Evolutionary conservation across 495 filamentous ascomycete genomes (phyloP).

Genomic region (Aspergillus ellipticus): DNA sequence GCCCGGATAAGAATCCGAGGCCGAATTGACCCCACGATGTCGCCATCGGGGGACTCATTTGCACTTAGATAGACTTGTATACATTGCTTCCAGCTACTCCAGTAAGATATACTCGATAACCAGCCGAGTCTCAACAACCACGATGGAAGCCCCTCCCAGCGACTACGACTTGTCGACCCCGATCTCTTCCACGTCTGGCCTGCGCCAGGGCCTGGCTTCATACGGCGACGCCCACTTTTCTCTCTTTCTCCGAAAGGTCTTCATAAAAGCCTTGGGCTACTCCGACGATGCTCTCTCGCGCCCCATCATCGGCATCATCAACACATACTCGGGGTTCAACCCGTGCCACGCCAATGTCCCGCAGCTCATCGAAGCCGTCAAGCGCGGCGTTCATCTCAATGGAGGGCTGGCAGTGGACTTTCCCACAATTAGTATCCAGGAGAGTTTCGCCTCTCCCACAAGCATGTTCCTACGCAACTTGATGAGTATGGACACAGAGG

Average conservation of each 20-base stretch:
- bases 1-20: slow-evolving; percentile 14
- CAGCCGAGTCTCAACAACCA: background rate
- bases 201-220: slow-evolving; percentile 59
- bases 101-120: background rate
- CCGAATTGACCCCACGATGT: background rate
- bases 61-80: too few relatives aligned
- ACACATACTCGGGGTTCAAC: slow-evolving; percentile 64
- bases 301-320: slow-evolving; percentile 63
- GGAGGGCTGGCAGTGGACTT: slow-evolving; percentile 63
- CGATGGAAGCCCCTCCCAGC: background rate
- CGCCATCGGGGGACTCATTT: too few relatives aligned
- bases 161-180: slow-evolving; percentile 55
- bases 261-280: slow-evolving; percentile 68
- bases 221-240: slow-evolving; percentile 70
- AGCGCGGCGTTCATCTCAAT: slow-evolving; percentile 57
- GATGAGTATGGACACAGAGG: slow-evolving; percentile 72
- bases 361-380: slow-evolving; percentile 63
- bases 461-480: slow-evolving; percentile 68
- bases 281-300: slow-evolving; percentile 62
- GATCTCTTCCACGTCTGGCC: slow-evolving; percentile 46
- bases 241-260: slow-evolving; percentile 65
- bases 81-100: background rate
- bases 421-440: slow-evolving; percentile 62
- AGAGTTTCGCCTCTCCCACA: slow-evolving; percentile 59
- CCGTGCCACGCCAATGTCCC: slow-evolving; percentile 66